Base-by-base conservation (phyloP, 306 rosid genomes). In the Sophora flavescens region DNA sequence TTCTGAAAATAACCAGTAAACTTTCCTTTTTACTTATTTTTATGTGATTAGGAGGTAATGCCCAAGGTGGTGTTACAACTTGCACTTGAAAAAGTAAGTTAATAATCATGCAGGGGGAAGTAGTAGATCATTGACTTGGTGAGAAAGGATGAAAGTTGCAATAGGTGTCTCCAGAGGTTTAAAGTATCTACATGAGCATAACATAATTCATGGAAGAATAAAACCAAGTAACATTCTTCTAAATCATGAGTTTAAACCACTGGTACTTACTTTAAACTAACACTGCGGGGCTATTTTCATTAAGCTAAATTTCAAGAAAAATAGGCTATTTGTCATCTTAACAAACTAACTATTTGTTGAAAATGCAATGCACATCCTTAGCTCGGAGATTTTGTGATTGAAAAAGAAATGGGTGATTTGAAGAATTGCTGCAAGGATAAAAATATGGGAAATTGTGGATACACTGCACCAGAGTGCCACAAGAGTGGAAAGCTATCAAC, bases 201-300 rank as follows among this genome's bases (percentile, higher is more conserved):
- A n/a, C n/a, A n/a, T n/a, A n/a, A n/a, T n/a, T n/a, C n/a, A n/a
- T n/a, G n/a, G n/a, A n/a, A n/a, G n/a, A n/a, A n/a, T n/a, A n/a
- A n/a, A n/a, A 69, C 93, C 98, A 44, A 90, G 87, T 63, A 93
- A 90, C 87, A 87, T 93, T 82, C 90, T 93, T 47, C 84, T 93
- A 65, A 87, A 90, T 58, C 96, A 89, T 59, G 96, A 93, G 65
- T 71, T 78, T 15, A 86, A 86, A 75, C 75, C 94, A 17, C 72
- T 85, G 94, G 98, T 90, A 86, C 72, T 68, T 52, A 50, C 63
- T 64, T 70, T 36, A 78, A 64, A 77, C 78, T 58, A 28, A 62
- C n/a, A 51, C 56, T 10, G 15, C 6, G 14, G 17, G 35, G 64
- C 67, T 53, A 26, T 62, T n/a, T n/a, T n/a, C n/a, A n/a, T n/a